Evolutionary conservation across 2,329 filamentous ascomycete genomes (phyloP).

Genomic region (Fusarium armeniacum): DNA sequence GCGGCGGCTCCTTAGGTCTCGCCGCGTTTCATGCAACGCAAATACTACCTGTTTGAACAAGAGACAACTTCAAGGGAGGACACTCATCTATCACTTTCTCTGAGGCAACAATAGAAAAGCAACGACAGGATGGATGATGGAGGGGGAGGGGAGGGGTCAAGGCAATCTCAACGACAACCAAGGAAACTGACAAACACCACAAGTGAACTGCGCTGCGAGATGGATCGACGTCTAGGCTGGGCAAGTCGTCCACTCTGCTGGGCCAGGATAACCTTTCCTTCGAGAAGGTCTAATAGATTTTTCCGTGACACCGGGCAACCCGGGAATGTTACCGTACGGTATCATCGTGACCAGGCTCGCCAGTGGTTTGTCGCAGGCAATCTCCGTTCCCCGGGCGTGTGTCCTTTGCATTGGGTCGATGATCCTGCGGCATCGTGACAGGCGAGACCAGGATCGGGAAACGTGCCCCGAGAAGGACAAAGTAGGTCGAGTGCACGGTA

Average conservation of each 20-base stretch:
- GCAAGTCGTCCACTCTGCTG: conserved; percentile 35
- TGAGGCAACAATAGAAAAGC: conserved; percentile 33
- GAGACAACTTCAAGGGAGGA: conserved; percentile 37
- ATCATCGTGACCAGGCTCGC: conserved; percentile 24
- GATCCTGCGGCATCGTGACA: conserved; percentile 36
- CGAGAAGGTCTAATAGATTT: conserved; percentile 42
- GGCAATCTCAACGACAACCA: conserved; percentile 10
- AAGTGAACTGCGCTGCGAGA: conserved; percentile 32
- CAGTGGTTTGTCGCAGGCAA: conserved; percentile 34
- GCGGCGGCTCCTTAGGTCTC: conserved; percentile 33
- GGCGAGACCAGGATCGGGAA: conserved; percentile 32
- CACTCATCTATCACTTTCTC: conserved; percentile 26
- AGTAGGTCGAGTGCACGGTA: conserved; percentile 16
- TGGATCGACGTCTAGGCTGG: conserved; percentile 47
- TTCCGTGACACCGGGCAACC: conserved; percentile 40
- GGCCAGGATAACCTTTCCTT: conserved; percentile 47
- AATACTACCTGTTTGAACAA: conserved; percentile 19
- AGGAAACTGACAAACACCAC: conserved; percentile 16
- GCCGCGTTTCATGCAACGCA: conserved; percentile 39
- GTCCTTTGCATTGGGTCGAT: conserved; percentile 45
- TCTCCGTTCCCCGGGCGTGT: conserved; percentile 43
- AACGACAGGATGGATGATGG: conserved; percentile 13
- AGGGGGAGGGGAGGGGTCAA: conserved; percentile 7
- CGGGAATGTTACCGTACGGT: conserved; percentile 40
- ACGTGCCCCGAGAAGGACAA: conserved; percentile 25